Evolutionary conservation across 2,329 filamentous ascomycete species (phyloP).

Genomic region (Aspergillus sp.): DNA sequence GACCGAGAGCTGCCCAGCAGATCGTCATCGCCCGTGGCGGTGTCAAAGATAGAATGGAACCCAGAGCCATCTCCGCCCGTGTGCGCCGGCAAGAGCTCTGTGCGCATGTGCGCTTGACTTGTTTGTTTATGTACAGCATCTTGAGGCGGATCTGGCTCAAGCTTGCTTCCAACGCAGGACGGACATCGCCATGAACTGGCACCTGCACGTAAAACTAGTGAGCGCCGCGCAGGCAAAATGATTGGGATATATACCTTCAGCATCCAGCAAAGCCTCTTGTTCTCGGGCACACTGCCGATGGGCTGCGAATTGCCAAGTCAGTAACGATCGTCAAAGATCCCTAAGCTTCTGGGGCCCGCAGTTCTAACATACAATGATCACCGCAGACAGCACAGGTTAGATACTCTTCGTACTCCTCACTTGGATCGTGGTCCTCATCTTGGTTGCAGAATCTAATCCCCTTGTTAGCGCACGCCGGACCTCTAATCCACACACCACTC

Average conservation of each 20-base stretch:
- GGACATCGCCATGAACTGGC: conserved; percentile 54
- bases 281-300: conserved; percentile 83
- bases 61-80: conserved; percentile 55
- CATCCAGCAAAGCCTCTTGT: conserved; percentile 52
- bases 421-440: conserved; percentile 73
- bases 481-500: conserved; percentile 19
- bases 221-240: neutral
- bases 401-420: conserved; percentile 70
- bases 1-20: conserved; percentile 67
- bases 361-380: conserved; percentile 63
- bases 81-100: conserved; percentile 62
- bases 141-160: conserved; percentile 23
- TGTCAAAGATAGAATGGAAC: conserved; percentile 70
- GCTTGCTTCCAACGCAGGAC: conserved; percentile 40
- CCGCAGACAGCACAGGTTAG: conserved; percentile 68
- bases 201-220: conserved; percentile 41
- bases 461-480: conserved; percentile 20
- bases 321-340: conserved; percentile 14
- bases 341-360: conserved; percentile 11
- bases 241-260: conserved; percentile 46
- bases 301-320: conserved; percentile 52
- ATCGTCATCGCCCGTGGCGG: conserved; percentile 61
- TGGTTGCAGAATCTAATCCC: conserved; percentile 66
- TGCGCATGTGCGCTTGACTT: conserved; percentile 56
- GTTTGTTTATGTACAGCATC: conserved; percentile 39